Conservation (phyloP, 352 stramenopile species). For the Pythium rhizo-oryzae region DNA sequence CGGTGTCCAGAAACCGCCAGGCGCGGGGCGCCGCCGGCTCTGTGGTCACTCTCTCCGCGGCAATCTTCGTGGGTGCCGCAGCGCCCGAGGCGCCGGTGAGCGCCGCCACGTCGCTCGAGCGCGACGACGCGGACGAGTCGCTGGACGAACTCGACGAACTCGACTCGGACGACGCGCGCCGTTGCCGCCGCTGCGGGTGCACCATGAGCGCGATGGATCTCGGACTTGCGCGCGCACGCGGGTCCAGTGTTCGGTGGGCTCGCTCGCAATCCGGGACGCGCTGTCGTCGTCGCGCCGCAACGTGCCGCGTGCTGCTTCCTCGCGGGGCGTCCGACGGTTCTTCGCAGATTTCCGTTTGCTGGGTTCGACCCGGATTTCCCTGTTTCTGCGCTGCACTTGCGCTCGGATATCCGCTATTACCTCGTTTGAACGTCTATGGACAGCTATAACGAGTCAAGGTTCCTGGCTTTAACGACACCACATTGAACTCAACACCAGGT, state of each 20-base stretch:
- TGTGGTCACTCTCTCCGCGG: background rate
- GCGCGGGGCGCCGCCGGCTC: background rate
- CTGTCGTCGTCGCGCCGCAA: too few relatives aligned
- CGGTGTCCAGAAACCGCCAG: slow-evolving; percentile 48
- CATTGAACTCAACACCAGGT: slow-evolving; percentile 15
- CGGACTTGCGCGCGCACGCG: background rate
- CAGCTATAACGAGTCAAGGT: too few relatives aligned
- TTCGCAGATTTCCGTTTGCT: background rate
- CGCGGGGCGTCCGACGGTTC: background rate
- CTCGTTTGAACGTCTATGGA: too few relatives aligned
- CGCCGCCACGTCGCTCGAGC: slow-evolving; percentile 3
- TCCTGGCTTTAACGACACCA: slow-evolving; percentile 17
- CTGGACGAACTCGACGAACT: slow-evolving; percentile 10
- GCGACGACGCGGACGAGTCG: slow-evolving; percentile 6
- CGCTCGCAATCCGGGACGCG: too few relatives aligned
- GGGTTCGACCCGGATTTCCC: background rate
- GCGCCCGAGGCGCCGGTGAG: background rate
- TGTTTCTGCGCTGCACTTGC: background rate
- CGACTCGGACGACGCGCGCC: slow-evolving; percentile 17
- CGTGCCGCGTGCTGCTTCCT: too few relatives aligned
- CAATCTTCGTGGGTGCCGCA: background rate
- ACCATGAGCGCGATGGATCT: slow-evolving; percentile 8
- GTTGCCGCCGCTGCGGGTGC: slow-evolving; percentile 21
- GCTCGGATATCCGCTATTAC: too few relatives aligned
- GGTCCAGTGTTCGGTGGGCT: background rate